Evolutionary conservation across 2,329 filamentous ascomycete genomes (phyloP).

Genomic region (Lecanicillium sp.): DNA sequence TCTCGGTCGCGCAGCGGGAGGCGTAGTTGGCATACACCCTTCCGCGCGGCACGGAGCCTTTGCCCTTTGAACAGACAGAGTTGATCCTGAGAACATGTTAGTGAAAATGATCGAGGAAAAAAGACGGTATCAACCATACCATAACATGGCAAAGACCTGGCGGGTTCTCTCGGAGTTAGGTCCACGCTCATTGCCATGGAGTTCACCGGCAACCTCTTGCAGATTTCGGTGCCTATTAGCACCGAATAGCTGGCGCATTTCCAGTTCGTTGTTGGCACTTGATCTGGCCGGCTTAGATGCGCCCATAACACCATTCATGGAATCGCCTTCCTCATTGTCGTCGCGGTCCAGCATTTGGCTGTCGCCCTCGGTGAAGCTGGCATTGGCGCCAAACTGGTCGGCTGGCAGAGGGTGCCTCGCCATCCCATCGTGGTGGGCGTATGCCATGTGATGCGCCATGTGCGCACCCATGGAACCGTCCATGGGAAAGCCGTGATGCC

Average conservation of each 20-base stretch:
- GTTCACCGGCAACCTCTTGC: slow-evolving; percentile 65
- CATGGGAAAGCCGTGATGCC: slow-evolving; percentile 42
- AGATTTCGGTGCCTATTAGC: slow-evolving; percentile 60
- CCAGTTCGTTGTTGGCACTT: slow-evolving; percentile 72
- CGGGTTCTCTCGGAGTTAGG: slow-evolving; percentile 77
- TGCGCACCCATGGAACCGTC: slow-evolving; percentile 36
- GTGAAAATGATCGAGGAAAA: background rate
- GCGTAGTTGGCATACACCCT: slow-evolving; percentile 95
- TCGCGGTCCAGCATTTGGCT: slow-evolving; percentile 55
- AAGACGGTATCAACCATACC: slow-evolving; percentile 45
- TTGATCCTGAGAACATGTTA: slow-evolving; percentile 54
- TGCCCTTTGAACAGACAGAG: slow-evolving; percentile 63
- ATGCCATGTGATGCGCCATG: slow-evolving; percentile 33
- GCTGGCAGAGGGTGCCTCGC: slow-evolving; percentile 44
- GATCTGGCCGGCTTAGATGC: slow-evolving; percentile 54
- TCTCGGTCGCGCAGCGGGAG: slow-evolving; percentile 82
- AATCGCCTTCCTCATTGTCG: slow-evolving; percentile 49
- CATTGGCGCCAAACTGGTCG: slow-evolving; percentile 44
- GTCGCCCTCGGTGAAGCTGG: slow-evolving; percentile 50
- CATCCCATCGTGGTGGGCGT: slow-evolving; percentile 33
- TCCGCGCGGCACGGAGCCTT: slow-evolving; percentile 83
- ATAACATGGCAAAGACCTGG: slow-evolving; percentile 83
- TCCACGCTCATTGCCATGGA: slow-evolving; percentile 71
- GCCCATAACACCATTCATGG: slow-evolving; percentile 33
- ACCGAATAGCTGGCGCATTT: slow-evolving; percentile 69